These are phyloP conservation scores for Debaryomyces sp. DNA, from an alignment of 1,139 yeast species.

Conservation along the genomic window DNA sequence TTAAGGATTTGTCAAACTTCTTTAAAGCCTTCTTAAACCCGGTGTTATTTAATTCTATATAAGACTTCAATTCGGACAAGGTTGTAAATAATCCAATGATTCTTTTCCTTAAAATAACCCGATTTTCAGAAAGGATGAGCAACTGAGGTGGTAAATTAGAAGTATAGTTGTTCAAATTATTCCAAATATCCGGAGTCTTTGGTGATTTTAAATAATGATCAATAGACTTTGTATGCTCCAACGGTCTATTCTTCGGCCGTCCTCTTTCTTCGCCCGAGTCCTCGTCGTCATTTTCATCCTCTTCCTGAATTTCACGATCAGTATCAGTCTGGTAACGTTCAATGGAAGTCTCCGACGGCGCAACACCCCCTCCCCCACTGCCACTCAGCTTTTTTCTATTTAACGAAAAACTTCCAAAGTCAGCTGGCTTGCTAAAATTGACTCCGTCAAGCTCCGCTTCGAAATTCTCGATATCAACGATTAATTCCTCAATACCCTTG, in stretches of 20 bases:
- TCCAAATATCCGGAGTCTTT: constrained; percentile 41
- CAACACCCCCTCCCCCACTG: constrained; percentile 13
- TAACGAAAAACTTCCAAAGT: constrained; percentile 7
- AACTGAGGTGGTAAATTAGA: constrained; percentile 43
- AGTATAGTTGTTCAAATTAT: constrained; percentile 24
- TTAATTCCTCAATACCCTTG: constrained; percentile 51
- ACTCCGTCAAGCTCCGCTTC: constrained; percentile 33
- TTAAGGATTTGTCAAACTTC: constrained; percentile 67
- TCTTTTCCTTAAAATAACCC: constrained; percentile 58
- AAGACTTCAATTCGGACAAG: constrained; percentile 65
- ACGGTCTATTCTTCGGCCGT: constrained; percentile 8
- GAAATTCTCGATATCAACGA: constrained; percentile 51
- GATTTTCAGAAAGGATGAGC: constrained; percentile 41
- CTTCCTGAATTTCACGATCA: constrained; percentile 32
- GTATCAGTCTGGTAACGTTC: constrained; percentile 26
- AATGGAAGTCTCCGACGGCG: constrained; percentile 20
- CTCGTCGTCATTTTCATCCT: constrained; percentile 14
- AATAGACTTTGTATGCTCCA: constrained; percentile 33
- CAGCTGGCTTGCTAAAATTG: neutral
- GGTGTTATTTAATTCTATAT: constrained; percentile 64
- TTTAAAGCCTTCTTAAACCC: constrained; percentile 71
- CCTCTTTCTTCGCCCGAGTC: constrained; percentile 13
- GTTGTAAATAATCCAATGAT: constrained; percentile 61
- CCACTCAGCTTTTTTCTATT: constrained; percentile 13
- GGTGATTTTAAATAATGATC: constrained; percentile 45